Evolutionary conservation across 495 filamentous ascomycete genomes (phyloP), one percentile per base, ranked within the genome.

Genomic region (Penicillium steckii): DNA sequence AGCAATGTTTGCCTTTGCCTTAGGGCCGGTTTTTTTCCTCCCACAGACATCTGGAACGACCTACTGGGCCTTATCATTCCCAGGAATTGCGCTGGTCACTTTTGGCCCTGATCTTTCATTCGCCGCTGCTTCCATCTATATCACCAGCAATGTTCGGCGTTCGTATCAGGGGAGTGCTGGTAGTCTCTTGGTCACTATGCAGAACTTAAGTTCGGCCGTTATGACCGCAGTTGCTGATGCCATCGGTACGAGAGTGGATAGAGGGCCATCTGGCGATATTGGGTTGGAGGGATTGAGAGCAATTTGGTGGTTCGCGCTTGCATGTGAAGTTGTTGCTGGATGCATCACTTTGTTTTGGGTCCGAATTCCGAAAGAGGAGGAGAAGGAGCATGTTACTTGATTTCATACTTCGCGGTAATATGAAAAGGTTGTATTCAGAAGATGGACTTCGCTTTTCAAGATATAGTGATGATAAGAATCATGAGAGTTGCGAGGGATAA

Each of bases 241-340:
- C 1, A 73, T 79, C 26, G 76, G 76, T 0, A 67, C 66, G 0
- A 64, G 64, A 17, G 69, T 80, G 0, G 74, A 75, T 35, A 43
- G 44, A 22, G 50, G 61, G 0, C 58, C 67, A 0, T 48, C 62
- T 38, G 73, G 76, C 0, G 63, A 72, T 43, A 62, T 77, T 43
- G 74, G 70, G 0, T 55, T 79, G n/a, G 40, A 66, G 30, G 76
- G 77, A 3, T 35, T 79, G 17, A 62, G 63, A 23, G 71, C 74
- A 0, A 71, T 75, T 15, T 79, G 76, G 77, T 80, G 76, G 75
- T 76, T 79, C 57, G 72, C 64, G 0, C 53, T 80, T 27, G 70
- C 48, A 0, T 61, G 59, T 4, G 61, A 73, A 43, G 24, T 77
- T 23, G 27, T 65, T 17, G 75, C 73, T 7, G 74, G 70, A 10